Percentiles rank a stretch among this genome's conserved stretches.
These are phyloP conservation scores for Solanum chaucha DNA, from an alignment of 257 asterid genomes.

Conservation along the genomic window DNA sequence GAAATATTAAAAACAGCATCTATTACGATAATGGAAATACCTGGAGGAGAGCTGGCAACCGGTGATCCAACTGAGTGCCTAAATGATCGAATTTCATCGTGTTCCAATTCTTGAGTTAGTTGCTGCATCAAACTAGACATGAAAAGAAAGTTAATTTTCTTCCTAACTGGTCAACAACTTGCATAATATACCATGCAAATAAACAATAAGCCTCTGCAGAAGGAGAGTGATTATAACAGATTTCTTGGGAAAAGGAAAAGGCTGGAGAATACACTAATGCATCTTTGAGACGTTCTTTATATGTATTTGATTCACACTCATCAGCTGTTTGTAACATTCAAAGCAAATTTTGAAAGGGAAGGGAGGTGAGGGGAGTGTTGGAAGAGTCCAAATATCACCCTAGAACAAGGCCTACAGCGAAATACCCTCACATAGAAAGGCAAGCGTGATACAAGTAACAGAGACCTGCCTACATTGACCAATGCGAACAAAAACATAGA, in stretches of 20 bases:
- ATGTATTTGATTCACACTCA: not conserved
- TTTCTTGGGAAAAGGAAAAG: not conserved
- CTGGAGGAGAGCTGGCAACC: conserved; percentile 82
- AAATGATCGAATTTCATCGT: conserved; percentile 60
- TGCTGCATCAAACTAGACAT: conserved; percentile 75
- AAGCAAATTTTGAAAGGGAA: not conserved
- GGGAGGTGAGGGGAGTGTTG: too few species aligned
- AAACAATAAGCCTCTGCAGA: not conserved
- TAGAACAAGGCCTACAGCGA: not conserved
- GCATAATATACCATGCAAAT: not conserved
- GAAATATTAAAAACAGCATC: not conserved
- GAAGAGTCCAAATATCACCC: not conserved
- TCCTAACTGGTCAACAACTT: not conserved
- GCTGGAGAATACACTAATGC: not conserved
- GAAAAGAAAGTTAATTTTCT: conserved; percentile 5
- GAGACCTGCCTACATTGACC: not conserved
- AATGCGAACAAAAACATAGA: not conserved
- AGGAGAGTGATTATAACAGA: not conserved
- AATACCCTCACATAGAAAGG: not conserved
- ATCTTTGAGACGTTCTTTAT: not conserved
- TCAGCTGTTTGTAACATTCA: not conserved
- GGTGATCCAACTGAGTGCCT: conserved; percentile 81
- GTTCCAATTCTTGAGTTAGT: conserved; percentile 80
- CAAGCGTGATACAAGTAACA: not conserved
- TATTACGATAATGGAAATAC: conserved; percentile 14